Base-by-base conservation (phyloP, 208 protist genomes). In the Trypanosoma caninum region DNA sequence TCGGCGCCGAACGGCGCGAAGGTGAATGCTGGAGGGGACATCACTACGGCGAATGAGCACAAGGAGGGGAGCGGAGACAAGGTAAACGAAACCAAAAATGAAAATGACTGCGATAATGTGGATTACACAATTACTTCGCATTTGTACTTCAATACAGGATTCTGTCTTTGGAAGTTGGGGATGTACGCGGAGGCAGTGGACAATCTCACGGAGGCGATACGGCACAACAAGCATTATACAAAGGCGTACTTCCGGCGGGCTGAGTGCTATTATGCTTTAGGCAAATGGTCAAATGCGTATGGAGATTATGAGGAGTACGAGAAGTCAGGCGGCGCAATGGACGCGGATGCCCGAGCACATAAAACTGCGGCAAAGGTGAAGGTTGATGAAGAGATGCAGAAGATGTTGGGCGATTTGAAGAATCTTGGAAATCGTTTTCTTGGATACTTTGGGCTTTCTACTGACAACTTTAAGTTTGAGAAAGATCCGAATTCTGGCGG, bases 381-480 rank as follows among this genome's bases (percentile, higher is more conserved):
- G 69, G 78, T 91, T 44, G 92, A 98, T 52, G 75, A 83, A 37
- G 90, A 98, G 53, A 91, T 97, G 82, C 76, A 96, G 52, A 95
- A 98, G 69, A 97, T 98, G 93, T 35, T 98, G 22, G 82, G 89
- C 23, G 86, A 99, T 48, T 76, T 99, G 37, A 99, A 99, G 73
- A 85, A 97, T 51, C 59, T 99, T 1, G 97, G 97, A 7, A 98
- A 98, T 70, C 84, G 78, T n/a, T 72, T 98, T 31, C 76, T 99
- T 8, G 94, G 96, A 20, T 95, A 94, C 59, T 98, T 99, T 76
- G 97, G 97, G 10, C 57, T 99, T 11, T 96, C 83, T 2, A 96
- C 94, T 11, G 95, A 99, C 55, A 98, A 98, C 76, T 99, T 99
- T 68, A 93, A 99, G 76, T 93, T 98, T 47, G 83, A 97, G 51